Conservation (phyloP, 345 rosid genomes). For the Theobroma cacao region DNA sequence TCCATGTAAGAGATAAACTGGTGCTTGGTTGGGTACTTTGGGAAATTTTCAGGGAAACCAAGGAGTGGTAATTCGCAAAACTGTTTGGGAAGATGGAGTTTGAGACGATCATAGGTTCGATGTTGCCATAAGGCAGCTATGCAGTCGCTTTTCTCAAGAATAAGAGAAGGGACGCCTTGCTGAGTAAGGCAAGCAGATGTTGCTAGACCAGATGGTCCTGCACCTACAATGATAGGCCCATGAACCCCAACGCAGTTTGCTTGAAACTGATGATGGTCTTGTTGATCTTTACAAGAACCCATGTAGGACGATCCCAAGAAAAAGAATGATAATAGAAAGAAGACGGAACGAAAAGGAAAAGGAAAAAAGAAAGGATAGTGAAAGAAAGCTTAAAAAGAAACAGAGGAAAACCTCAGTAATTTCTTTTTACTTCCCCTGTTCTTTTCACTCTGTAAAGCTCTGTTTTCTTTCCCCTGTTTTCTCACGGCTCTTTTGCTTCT, state of each 20-base stretch:
- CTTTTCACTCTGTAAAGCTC: slow-evolving; percentile 21
- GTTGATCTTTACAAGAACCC: slow-evolving; percentile 39
- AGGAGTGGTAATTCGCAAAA: slow-evolving; percentile 77
- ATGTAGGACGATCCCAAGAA: slow-evolving; percentile 22
- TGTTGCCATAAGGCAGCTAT: slow-evolving; percentile 86
- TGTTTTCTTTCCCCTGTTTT: slow-evolving; percentile 11
- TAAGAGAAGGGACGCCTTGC: slow-evolving; percentile 58
- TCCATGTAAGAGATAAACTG: slow-evolving; percentile 77
- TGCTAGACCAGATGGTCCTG: slow-evolving; percentile 91
- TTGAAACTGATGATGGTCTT: slow-evolving; percentile 12
- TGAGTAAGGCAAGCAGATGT: slow-evolving; percentile 67
- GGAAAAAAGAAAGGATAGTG: neutral
- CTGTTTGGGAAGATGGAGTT: slow-evolving; percentile 84
- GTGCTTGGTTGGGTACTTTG: slow-evolving; percentile 68
- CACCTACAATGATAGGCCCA: slow-evolving; percentile 88
- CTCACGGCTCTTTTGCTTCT: neutral
- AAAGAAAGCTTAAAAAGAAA: slow-evolving; percentile 4
- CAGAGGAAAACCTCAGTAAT: neutral
- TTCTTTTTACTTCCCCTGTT: slow-evolving; percentile 18
- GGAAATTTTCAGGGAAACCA: slow-evolving; percentile 63
- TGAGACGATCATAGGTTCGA: slow-evolving; percentile 80
- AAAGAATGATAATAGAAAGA: neutral
- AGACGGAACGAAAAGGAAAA: slow-evolving; percentile 20
- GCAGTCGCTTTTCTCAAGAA: slow-evolving; percentile 71
- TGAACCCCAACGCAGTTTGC: slow-evolving; percentile 27